Evolutionary conservation across 139 green algal genomes (phyloP).

Genomic region (Chlorella sp.): DNA sequence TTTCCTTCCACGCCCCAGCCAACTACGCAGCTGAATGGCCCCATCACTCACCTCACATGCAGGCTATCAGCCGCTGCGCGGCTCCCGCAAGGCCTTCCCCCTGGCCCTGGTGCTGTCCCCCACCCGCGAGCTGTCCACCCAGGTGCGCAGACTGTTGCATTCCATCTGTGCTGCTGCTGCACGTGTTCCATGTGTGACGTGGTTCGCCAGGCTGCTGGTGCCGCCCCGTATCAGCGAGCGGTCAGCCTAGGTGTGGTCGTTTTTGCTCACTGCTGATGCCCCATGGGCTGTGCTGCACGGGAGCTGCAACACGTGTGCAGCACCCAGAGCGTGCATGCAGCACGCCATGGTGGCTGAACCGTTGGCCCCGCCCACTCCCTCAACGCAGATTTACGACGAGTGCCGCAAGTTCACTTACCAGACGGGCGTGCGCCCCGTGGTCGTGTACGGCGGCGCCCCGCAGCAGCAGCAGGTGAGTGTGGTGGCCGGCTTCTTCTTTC

Average conservation of each 20-base stretch:
- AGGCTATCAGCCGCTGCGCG: slow-evolving; percentile 63
- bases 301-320: too few species aligned
- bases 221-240: too few species aligned
- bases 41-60: neutral
- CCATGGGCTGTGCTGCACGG: too few species aligned
- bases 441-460: slow-evolving; percentile 97
- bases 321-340: too few species aligned
- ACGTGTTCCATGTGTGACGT: too few species aligned
- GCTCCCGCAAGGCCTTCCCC: slow-evolving; percentile 87
- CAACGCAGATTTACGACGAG: slow-evolving; percentile 89
- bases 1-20: too few species aligned
- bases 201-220: too few species aligned
- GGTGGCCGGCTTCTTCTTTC: neutral
- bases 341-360: too few species aligned
- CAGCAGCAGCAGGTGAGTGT: slow-evolving; percentile 87
- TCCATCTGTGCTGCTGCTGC: neutral
- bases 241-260: too few species aligned
- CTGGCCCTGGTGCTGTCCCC: slow-evolving; percentile 91
- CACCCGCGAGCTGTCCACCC: slow-evolving; percentile 92
- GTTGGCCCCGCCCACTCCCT: neutral
- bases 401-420: slow-evolving; percentile 93
- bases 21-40: too few species aligned
- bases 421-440: slow-evolving; percentile 89
- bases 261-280: too few species aligned
- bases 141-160: neutral